Evolutionary conservation across 176 grass and related monocot genomes (phyloP), one percentile per base, ranked within the genome.

Genomic region (Triticum urartu): DNA sequence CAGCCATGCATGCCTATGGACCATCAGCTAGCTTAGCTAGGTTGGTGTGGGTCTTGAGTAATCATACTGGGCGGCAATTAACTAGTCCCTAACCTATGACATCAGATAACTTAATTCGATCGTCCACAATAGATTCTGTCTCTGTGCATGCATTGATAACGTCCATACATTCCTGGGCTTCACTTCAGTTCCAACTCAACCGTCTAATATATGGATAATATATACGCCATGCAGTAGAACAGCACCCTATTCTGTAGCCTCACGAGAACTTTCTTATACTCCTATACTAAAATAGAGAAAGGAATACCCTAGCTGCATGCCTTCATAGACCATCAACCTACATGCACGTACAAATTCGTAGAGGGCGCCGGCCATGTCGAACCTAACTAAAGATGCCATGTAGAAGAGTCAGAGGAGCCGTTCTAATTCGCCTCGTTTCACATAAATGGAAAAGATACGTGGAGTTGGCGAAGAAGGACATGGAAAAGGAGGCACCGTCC

Each of bases 1-100:
- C 75, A 87, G 89, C 72, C 72, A 73, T 72, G 54, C 74, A 59
- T 21, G 64, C 35, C 3, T 84, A 64, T 72, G 74, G 81, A 79
- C 81, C 81, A 68, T 85, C 76, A 15, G 77, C 64, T 52, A 12
- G 14, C 48, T 59, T 9, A 58, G 58, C 8, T 63, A 81, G 72
- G 28, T 32, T 87, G 15, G 64, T 32, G 24, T 78, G 7, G 5
- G 40, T 30, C 28, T 30, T 75, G 15, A 36, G 48, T 61, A 30
- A 76, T 39, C 38, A 81, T 69, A 7, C 43, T 15, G 60, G 79
- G 38, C 50, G 81, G 69, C 85, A 68, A 60, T 80, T 62, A 42
- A 75, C 26, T 79, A 84, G 1, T 84, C 58, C 83, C 33, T 79
- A 66, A 74, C 45, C 15, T 72, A 60, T 62, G 59, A 21, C 84